A percentile compares a stretch with the other conserved stretches of the same genome.
phyloP scores from a whole-genome alignment of 257 asterid species.

The Solanum sitiens region DNA sequence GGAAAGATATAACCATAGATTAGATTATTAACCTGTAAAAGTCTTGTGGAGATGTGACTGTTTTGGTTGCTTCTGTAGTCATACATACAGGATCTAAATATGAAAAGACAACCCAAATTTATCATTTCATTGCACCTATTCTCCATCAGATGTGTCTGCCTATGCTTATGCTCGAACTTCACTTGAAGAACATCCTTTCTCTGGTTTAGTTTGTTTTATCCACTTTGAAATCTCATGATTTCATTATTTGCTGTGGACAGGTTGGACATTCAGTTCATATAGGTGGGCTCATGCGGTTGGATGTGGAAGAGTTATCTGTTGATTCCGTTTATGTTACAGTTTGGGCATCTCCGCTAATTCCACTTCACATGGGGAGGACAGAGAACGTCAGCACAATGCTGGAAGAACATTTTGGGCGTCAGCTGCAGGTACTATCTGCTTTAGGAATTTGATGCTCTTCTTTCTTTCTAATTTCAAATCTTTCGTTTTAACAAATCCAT shows the following conservation, averaged over 20 bases:
- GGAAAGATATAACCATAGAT: background rate
- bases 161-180: background rate
- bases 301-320: slow-evolving; percentile 54
- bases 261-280: slow-evolving; percentile 72
- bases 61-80: background rate
- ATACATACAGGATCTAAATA: background rate
- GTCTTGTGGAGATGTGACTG: background rate
- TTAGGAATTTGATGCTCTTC: background rate
- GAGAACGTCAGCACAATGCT: slow-evolving; percentile 50
- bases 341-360: slow-evolving; percentile 80
- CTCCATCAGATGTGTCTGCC: background rate
- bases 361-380: slow-evolving; percentile 84
- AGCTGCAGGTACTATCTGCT: slow-evolving; percentile 44
- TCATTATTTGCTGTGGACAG: slow-evolving; percentile 27
- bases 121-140: background rate
- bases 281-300: slow-evolving; percentile 75
- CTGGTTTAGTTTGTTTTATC: background rate
- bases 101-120: background rate
- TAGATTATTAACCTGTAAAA: background rate
- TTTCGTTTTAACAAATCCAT: background rate
- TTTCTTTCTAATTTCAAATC: background rate
- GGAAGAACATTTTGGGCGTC: slow-evolving; percentile 73
- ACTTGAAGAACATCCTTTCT: background rate
- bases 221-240: background rate
- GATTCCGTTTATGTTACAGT: slow-evolving; percentile 72